Conservation (phyloP, 2,329 filamentous ascomycete species). For the Penicillium digitatum region DNA sequence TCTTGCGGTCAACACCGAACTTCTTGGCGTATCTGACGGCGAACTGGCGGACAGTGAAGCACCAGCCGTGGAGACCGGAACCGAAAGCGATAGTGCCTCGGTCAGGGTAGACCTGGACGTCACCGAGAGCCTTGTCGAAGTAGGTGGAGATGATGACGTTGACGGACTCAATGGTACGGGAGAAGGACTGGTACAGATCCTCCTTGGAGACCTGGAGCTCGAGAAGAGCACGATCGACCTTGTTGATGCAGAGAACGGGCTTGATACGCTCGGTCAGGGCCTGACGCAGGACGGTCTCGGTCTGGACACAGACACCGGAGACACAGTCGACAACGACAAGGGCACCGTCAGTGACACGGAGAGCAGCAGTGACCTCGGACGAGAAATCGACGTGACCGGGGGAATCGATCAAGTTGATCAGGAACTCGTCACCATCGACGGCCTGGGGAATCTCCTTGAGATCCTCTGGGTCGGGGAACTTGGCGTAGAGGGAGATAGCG, state of each 20-base stretch:
- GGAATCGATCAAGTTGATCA: constrained; percentile 99
- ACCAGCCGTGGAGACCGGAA: constrained; percentile 99
- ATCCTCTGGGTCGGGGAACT: constrained; percentile 75
- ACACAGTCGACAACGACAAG: constrained; percentile 99
- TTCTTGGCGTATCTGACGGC: constrained; percentile 97
- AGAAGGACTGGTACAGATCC: constrained; percentile 99
- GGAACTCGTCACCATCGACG: constrained; percentile 89
- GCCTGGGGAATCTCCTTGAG: constrained; percentile 89
- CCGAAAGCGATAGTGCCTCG: constrained; percentile 98
- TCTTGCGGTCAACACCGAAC: constrained; percentile 98
- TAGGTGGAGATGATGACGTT: constrained; percentile 99
- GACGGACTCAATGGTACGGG: constrained; percentile 98
- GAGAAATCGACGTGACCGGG: constrained; percentile 99
- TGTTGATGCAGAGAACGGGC: constrained; percentile 99
- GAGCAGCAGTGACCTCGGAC: constrained; percentile 97
- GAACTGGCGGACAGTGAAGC: constrained; percentile 98
- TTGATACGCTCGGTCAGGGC: constrained; percentile 99
- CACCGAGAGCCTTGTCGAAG: constrained; percentile 93
- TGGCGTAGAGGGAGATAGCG: constrained; percentile 95
- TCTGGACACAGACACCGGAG: constrained; percentile 99
- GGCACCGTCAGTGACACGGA: constrained; percentile 99
- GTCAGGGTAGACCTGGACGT: constrained; percentile 97
- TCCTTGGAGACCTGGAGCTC: constrained; percentile 98
- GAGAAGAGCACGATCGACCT: constrained; percentile 99
- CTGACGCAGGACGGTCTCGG: constrained; percentile 98